Evolutionary conservation across 176 grass and related monocot species (phyloP).

Genomic region (Carex scoparia): DNA sequence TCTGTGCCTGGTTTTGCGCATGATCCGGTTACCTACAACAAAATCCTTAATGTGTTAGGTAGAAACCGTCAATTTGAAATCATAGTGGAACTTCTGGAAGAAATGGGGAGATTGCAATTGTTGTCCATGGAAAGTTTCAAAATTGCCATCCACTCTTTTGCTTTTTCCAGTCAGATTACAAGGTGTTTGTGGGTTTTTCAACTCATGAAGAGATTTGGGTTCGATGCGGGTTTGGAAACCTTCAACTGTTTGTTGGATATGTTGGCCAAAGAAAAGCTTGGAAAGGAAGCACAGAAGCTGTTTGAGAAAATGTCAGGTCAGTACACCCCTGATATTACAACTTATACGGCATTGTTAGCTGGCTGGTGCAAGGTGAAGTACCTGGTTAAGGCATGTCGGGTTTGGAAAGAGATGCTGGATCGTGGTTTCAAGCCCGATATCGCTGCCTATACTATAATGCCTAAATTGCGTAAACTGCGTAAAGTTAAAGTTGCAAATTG

Average conservation of each 20-base stretch:
- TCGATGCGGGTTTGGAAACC: slow-evolving; percentile 59
- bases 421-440: slow-evolving; percentile 61
- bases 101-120: slow-evolving; percentile 52
- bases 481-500: too few species aligned
- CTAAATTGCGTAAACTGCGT: too few species aligned
- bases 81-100: slow-evolving; percentile 58
- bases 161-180: slow-evolving; percentile 51
- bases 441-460: slow-evolving; percentile 69
- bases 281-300: slow-evolving; percentile 61
- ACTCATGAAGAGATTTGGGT: slow-evolving; percentile 55
- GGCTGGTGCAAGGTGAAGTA: slow-evolving; percentile 78
- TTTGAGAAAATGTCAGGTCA: slow-evolving; percentile 57
- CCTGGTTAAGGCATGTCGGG: slow-evolving; percentile 53
- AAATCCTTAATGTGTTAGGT: slow-evolving; percentile 8
- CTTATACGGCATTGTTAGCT: slow-evolving; percentile 58
- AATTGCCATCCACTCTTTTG: slow-evolving; percentile 58
- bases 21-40: slow-evolving; percentile 12
- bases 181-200: slow-evolving; percentile 66
- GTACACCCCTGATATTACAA: slow-evolving; percentile 46
- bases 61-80: slow-evolving; percentile 69
- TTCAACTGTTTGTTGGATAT: slow-evolving; percentile 72
- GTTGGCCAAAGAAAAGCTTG: slow-evolving; percentile 27
- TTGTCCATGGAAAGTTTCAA: slow-evolving; percentile 82
- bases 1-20: slow-evolving; percentile 30
- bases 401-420: slow-evolving; percentile 93